A percentile compares a stretch with the other conserved stretches of the same genome.
Evolutionary conservation across 768 basidiomycete genomes (phyloP).

Genomic region (Psilocybe tampanensis): DNA sequence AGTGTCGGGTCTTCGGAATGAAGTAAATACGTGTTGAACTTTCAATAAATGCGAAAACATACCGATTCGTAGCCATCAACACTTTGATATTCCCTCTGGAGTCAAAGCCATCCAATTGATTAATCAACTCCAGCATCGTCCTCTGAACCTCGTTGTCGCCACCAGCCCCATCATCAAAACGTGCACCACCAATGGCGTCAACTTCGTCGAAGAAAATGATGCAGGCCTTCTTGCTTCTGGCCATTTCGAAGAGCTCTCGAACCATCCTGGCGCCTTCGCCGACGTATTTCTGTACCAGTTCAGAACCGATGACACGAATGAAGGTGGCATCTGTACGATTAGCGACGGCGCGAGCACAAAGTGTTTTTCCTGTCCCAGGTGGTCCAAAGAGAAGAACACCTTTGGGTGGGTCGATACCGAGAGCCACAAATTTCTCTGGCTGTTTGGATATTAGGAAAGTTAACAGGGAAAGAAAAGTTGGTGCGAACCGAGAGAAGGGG

Average conservation of each 20-base stretch:
- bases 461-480: not conserved
- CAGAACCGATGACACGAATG: constrained; percentile 98
- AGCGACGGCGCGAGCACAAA: constrained; percentile 97
- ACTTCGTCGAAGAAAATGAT: constrained; percentile 99
- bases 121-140: constrained; percentile 99
- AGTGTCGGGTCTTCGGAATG: constrained; percentile 80
- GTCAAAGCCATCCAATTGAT: constrained; percentile 98
- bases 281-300: constrained; percentile 99
- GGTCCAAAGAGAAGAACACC: constrained; percentile 96
- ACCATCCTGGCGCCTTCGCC: constrained; percentile 99
- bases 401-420: constrained; percentile 99
- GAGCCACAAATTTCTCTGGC: constrained; percentile 98
- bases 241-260: constrained; percentile 98
- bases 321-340: constrained; percentile 99
- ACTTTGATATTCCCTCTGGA: constrained; percentile 99
- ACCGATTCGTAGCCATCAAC: constrained; percentile 98
- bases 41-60: constrained; percentile 1
- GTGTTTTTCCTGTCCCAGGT: constrained; percentile 97
- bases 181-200: constrained; percentile 96
- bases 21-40: not conserved
- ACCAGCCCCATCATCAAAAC: constrained; percentile 98
- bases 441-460: constrained; percentile 35
- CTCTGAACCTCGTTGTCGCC: constrained; percentile 99
- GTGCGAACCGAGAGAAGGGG: constrained; percentile 86
- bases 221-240: constrained; percentile 96